Evolutionary conservation across 2,329 filamentous ascomycete genomes (phyloP).

Genomic region (Diplodia seriata): DNA sequence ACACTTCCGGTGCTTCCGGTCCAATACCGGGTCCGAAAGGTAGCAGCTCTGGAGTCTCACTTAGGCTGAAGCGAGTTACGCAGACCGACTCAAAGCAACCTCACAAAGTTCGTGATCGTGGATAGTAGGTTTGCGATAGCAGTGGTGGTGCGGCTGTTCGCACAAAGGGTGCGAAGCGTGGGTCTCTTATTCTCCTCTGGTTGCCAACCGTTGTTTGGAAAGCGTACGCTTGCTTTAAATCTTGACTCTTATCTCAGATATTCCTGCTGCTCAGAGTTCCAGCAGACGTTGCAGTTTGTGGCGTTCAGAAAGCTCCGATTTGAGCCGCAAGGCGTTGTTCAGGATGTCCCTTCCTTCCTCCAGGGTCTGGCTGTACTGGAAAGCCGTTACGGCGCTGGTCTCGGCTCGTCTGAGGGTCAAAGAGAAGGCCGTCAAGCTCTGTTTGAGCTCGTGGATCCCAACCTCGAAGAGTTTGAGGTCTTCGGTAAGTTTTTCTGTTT

Average conservation of each 20-base stretch:
- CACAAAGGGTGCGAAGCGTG: neutral
- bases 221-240: neutral
- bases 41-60: neutral
- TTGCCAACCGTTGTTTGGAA: too few species aligned
- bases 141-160: neutral
- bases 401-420: conserved; percentile 3
- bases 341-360: conserved; percentile 24
- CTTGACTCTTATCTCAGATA: neutral
- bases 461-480: conserved; percentile 11
- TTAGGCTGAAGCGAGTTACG: neutral
- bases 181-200: neutral
- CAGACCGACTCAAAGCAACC: neutral
- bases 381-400: conserved; percentile 17
- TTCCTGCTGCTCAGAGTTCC: neutral
- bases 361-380: conserved; percentile 26
- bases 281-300: neutral
- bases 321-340: conserved; percentile 9
- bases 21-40: neutral
- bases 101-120: neutral
- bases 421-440: conserved; percentile 14
- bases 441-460: conserved; percentile 17
- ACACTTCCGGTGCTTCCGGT: neutral
- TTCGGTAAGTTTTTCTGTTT: conserved; percentile 3
- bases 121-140: neutral
- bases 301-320: conserved; percentile 1